Conservation (phyloP, 305 asterid genomes). For the Caryopteris hybrid region DNA sequence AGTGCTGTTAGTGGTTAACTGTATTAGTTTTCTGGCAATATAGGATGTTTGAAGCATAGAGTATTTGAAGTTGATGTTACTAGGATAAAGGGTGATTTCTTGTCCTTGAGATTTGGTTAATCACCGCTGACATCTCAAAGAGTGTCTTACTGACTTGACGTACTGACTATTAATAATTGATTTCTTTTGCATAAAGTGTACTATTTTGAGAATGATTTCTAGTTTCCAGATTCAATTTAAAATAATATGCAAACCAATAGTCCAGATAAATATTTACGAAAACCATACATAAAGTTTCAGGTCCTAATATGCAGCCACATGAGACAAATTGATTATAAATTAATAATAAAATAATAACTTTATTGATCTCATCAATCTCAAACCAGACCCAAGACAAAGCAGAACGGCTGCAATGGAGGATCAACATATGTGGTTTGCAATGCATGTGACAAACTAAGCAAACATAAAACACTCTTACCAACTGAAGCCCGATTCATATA, state of each 20-base stretch:
- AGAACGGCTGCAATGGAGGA: conserved; percentile 1
- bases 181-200: no score
- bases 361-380: conserved; percentile 5
- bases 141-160: no score
- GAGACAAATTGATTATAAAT: background rate
- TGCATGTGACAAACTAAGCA: background rate
- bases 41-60: background rate
- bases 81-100: background rate
- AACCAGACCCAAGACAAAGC: conserved; percentile 3
- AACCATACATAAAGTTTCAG: no score
- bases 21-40: no score
- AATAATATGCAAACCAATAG: no score
- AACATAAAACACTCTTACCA: background rate
- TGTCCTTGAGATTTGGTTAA: background rate
- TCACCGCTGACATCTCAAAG: background rate
- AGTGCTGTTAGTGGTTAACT: background rate
- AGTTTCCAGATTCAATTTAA: no score
- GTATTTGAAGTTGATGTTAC: background rate
- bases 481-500: background rate
- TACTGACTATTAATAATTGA: background rate
- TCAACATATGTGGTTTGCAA: background rate
- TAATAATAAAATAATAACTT: background rate
- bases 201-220: no score
- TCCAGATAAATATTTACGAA: no score
- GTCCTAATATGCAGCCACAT: background rate